These are phyloP conservation scores for Candida tetrigidarum DNA, from an alignment of 1,139 yeast genomes.

Conservation along the genomic window DNA sequence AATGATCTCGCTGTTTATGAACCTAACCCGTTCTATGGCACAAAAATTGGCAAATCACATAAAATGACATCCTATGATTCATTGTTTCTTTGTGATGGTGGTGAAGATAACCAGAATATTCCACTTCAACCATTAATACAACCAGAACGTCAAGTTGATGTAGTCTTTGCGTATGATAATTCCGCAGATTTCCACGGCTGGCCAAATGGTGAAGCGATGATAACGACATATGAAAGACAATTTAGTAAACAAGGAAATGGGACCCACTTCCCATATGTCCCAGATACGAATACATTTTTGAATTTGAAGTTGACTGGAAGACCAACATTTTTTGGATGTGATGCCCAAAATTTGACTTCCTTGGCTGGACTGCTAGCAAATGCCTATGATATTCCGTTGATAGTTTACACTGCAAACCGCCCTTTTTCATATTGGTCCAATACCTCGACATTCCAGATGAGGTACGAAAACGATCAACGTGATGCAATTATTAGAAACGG, in stretches of 20 bases:
- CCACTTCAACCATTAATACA: conserved; percentile 81
- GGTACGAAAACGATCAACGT: conserved; percentile 62
- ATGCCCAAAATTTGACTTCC: conserved; percentile 56
- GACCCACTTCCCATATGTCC: conserved; percentile 45
- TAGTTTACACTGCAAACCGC: conserved; percentile 82
- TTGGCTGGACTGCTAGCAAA: conserved; percentile 32
- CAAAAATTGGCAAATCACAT: conserved; percentile 19
- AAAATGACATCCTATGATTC: conserved; percentile 38
- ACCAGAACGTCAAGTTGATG: conserved; percentile 69
- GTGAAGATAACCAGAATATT: conserved; percentile 79
- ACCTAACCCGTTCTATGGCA: conserved; percentile 43
- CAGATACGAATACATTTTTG: conserved; percentile 32
- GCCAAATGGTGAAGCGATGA: conserved; percentile 80
- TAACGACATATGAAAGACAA: conserved; percentile 56
- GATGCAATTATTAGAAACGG: conserved; percentile 73
- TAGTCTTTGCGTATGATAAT: conserved; percentile 81
- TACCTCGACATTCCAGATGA: conserved; percentile 70
- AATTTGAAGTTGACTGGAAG: conserved; percentile 28
- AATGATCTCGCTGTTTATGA: conserved; percentile 43
- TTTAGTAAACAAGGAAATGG: conserved; percentile 45
- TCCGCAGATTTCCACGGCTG: conserved; percentile 78
- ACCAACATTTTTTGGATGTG: conserved; percentile 50
- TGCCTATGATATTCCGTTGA: conserved; percentile 63
- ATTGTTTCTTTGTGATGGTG: conserved; percentile 81
- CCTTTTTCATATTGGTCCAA: conserved; percentile 71